A percentile compares a stretch with the other conserved stretches of the same genome.
These are phyloP conservation scores for Fusarium pseudograminearum DNA, from an alignment of 2,329 filamentous ascomycete genomes.

Conservation along the genomic window DNA sequence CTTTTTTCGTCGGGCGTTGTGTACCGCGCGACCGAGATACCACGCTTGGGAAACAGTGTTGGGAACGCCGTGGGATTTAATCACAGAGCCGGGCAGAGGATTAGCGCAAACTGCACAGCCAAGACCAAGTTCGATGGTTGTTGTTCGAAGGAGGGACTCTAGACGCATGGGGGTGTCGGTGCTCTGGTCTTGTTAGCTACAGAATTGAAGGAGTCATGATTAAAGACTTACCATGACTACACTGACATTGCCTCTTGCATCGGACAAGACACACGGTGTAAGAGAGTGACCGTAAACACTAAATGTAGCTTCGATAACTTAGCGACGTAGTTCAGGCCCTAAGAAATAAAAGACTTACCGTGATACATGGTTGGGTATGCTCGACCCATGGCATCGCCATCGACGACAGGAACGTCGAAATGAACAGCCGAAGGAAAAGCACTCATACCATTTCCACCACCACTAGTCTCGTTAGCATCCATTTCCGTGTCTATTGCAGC, in stretches of 20 bases:
- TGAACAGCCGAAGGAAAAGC: slow-evolving; percentile 51
- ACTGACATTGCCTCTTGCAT: slow-evolving; percentile 53
- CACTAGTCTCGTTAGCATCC: slow-evolving; percentile 42
- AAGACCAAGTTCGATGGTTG: slow-evolving; percentile 55
- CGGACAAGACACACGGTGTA: slow-evolving; percentile 53
- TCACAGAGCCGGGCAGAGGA: slow-evolving; percentile 50
- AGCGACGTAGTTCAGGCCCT: fast-evolving
- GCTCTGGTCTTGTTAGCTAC: slow-evolving; percentile 37
- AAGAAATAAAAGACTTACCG: slow-evolving; percentile 25
- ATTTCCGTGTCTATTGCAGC: fast-evolving
- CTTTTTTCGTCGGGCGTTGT: slow-evolving; percentile 42
- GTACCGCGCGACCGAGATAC: slow-evolving; percentile 66
- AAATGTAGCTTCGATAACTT: slow-evolving; percentile 48
- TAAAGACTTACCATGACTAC: slow-evolving; percentile 47
- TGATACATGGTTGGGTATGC: slow-evolving; percentile 56
- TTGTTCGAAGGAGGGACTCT: slow-evolving; percentile 53
- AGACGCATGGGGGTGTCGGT: slow-evolving; percentile 52
- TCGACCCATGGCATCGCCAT: slow-evolving; percentile 55
- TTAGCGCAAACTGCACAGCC: slow-evolving; percentile 53
- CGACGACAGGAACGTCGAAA: slow-evolving; percentile 54
- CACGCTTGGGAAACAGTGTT: slow-evolving; percentile 64
- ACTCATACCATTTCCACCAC: slow-evolving; percentile 56
- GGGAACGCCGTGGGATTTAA: slow-evolving; percentile 53
- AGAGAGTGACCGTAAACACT: slow-evolving; percentile 55
- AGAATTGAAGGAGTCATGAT: fast-evolving